phyloP scores from a whole-genome alignment of 768 basidiomycete species.

The Leccinellum luteum region DNA sequence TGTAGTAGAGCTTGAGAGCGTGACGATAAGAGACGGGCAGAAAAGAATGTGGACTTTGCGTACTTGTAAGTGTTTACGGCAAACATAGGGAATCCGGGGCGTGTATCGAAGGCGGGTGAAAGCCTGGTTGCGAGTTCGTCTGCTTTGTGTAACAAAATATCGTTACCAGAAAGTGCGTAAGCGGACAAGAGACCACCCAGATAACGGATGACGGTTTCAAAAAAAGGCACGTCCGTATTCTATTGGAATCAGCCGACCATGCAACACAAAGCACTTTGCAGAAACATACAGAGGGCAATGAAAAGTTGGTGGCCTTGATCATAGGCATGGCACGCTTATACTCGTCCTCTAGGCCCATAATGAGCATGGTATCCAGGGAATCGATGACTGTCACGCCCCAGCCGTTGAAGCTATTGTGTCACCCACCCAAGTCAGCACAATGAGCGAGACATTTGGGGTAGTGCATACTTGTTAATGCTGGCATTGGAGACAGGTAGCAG shows the following conservation, averaged over 20 bases:
- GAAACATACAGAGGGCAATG: constrained; percentile 39
- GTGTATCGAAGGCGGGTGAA: constrained; percentile 67
- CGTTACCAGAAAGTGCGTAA: constrained; percentile 69
- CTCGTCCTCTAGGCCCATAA: constrained; percentile 75
- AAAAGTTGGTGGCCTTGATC: constrained; percentile 50
- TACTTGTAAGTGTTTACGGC: constrained; percentile 65
- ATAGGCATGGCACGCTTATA: constrained; percentile 61
- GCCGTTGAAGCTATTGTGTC: constrained; percentile 72
- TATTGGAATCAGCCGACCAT: constrained; percentile 5
- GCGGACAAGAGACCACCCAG: constrained; percentile 86
- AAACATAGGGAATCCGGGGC: constrained; percentile 68
- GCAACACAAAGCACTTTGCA: neutral
- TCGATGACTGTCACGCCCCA: constrained; percentile 81
- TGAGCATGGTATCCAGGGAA: constrained; percentile 79
- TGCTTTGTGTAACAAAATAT: constrained; percentile 62
- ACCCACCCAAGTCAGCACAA: neutral
- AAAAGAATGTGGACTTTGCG: constrained; percentile 9
- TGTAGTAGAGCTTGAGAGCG: neutral
- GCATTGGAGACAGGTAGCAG: constrained; percentile 50
- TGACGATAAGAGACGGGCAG: neutral
- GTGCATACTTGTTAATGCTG: constrained; percentile 49
- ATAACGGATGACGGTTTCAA: constrained; percentile 88
- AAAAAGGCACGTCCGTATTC: constrained; percentile 51
- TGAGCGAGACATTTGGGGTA: neutral
- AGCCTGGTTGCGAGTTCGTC: constrained; percentile 76